phyloP scores from a whole-genome alignment of 208 protist species.

The Angomonas deanei region DNA sequence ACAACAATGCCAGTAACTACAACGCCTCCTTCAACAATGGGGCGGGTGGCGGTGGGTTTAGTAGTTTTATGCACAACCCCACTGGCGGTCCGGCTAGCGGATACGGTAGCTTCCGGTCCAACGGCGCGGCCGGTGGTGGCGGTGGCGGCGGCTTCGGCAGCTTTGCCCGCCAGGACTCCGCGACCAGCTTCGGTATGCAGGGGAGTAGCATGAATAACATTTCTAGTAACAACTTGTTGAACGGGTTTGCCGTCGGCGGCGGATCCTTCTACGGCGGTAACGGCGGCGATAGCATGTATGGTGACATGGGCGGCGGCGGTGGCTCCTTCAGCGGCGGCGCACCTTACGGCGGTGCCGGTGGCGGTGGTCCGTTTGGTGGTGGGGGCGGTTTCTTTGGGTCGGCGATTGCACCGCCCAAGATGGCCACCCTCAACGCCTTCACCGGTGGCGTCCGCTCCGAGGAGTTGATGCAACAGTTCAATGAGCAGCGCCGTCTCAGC shows the following conservation, averaged over 20 bases:
- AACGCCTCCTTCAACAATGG: not conserved
- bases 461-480: not conserved
- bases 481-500: conserved; percentile 3
- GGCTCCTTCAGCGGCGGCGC: not conserved
- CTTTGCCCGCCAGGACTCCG: not conserved
- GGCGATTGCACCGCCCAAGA: not conserved
- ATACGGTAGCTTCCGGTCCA: not conserved
- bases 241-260: conserved; percentile 4
- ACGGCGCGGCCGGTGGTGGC: not conserved
- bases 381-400: too few relatives aligned
- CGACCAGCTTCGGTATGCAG: conserved; percentile 21
- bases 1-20: not conserved
- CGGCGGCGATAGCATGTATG: not conserved
- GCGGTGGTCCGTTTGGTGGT: too few relatives aligned
- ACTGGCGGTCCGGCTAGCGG: not conserved
- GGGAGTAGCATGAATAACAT: conserved; percentile 12
- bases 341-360: too few relatives aligned
- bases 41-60: not conserved
- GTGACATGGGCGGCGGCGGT: not conserved
- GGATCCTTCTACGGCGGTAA: not conserved
- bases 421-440: not conserved
- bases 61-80: not conserved
- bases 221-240: conserved; percentile 31
- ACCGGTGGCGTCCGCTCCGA: not conserved
- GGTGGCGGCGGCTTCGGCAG: not conserved